phyloP scores from a whole-genome alignment of 148 eudicot species.

The Diospyros lotus region DNA sequence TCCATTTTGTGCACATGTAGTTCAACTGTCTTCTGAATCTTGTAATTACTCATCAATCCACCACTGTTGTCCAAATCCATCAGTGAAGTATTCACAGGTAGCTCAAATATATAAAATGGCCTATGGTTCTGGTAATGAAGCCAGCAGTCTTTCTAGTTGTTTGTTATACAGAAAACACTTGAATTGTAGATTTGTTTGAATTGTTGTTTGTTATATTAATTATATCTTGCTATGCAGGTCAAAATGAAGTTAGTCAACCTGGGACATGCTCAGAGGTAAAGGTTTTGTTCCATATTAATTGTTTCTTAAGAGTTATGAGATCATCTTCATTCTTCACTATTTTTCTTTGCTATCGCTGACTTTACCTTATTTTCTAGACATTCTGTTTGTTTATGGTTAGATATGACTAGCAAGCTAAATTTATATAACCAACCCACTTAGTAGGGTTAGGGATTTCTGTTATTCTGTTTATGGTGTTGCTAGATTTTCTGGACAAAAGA shows the following conservation, averaged over 20 bases:
- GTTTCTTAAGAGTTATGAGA: background rate
- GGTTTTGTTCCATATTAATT: constrained; percentile 3
- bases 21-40: background rate
- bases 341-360: background rate
- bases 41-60: background rate
- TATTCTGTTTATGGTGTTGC: background rate
- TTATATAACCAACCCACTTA: no score
- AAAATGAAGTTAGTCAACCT: constrained; percentile 63
- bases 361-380: background rate
- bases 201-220: constrained; percentile 15
- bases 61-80: background rate
- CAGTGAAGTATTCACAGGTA: background rate
- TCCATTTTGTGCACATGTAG: background rate
- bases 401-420: no score
- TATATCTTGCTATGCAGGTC: constrained; percentile 49
- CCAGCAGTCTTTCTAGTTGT: background rate
- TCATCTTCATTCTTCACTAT: background rate
- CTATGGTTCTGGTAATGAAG: background rate
- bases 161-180: background rate
- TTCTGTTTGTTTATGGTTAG: background rate
- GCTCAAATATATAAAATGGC: background rate
- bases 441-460: no score
- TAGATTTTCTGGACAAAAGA: background rate
- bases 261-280: constrained; percentile 82
- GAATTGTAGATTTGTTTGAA: background rate